Evolutionary conservation across 139 green algal species (phyloP), one percentile per base, ranked within the genome.

Genomic region (Micractinium conductrix): DNA sequence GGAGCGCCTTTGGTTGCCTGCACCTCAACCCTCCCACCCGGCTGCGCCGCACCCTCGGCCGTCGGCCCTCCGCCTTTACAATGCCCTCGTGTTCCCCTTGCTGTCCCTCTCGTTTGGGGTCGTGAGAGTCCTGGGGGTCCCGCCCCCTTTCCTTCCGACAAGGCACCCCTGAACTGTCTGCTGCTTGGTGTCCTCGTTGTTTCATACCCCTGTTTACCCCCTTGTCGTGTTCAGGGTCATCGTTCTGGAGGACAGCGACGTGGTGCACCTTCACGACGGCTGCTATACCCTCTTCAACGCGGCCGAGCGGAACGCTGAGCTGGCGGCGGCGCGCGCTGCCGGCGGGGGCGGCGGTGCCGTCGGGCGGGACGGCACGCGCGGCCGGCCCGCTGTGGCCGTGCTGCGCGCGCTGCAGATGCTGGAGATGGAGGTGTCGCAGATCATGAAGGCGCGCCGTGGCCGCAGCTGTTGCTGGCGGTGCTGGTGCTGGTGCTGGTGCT

Each of bases 171-270:
- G n/a, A n/a, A n/a, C n/a, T n/a, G n/a, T n/a, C n/a, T n/a, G n/a
- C n/a, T n/a, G n/a, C n/a, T n/a, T n/a, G n/a, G n/a, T n/a, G n/a
- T n/a, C n/a, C n/a, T n/a, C n/a, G n/a, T n/a, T n/a, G n/a, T n/a
- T n/a, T n/a, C n/a, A n/a, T n/a, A n/a, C n/a, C n/a, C n/a, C n/a
- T n/a, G n/a, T n/a, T n/a, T n/a, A n/a, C n/a, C n/a, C n/a, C n/a
- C n/a, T n/a, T n/a, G n/a, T n/a, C n/a, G 2, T 44, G 1, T 33
- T 48, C 84, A 94, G 90, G 85, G 94, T 98, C 43, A 89, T 98
- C 33, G 91, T 97, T 70, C 87, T 99, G 84, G 97, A 99, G 85
- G 97, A 99, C 90, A 94, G 96, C 71, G 97, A 99, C 83, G 87
- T 99, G 65, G 83, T 98, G 78, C 96, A 98, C 89, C 78, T 97